Evolutionary conservation across 176 grass and related monocot genomes (phyloP), one percentile per base, ranked within the genome.

Genomic region (Pontederia crassipes): DNA sequence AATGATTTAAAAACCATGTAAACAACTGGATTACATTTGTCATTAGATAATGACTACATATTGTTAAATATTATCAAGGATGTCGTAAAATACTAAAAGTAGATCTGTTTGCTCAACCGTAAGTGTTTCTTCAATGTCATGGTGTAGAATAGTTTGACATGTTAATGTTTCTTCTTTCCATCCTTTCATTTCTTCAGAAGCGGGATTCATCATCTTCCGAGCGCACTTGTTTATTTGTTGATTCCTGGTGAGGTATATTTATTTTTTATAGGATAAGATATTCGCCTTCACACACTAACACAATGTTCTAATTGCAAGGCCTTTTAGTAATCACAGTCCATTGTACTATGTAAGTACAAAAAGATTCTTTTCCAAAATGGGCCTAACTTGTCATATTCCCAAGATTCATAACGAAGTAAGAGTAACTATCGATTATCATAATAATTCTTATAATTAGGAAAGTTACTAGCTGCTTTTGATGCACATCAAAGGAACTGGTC

Each of bases 301-400:
- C 17, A 24, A 24, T 17, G 29, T 56, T 28, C 57, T 71, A 58
- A 57, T 59, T 64, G 74, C 73, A 96, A 86, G 92, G 8, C 80
- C 90, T 70, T 96, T 96, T 75, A 90, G 92, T 70, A 96, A 90
- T 77, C 86, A 96, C 67, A 82, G 78, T 75, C 87, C 86, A n/a
- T 79, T 96, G 35, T 96, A 90, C 49, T 96, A 90, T 9, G 74
- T 84, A 17, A 90, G 79, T 57, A 88, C 87, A 0, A 96, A 90
- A 82, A 73, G 61, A 72, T 78, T 82, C 13, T 90, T 90, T 73
- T 90, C 83, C 10, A 96, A 82, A 63, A 96, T 96, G 92, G 86
- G 92, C 60, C 84, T 96, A 62, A 70, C 81, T 75, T 90, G 92
- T 62, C 92, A 90, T 72, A 85, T 95, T 72, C 85, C 89, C 35